Conservation (phyloP, 371 early-diverging fungal genomes). For the Chytridium lagenaria region DNA sequence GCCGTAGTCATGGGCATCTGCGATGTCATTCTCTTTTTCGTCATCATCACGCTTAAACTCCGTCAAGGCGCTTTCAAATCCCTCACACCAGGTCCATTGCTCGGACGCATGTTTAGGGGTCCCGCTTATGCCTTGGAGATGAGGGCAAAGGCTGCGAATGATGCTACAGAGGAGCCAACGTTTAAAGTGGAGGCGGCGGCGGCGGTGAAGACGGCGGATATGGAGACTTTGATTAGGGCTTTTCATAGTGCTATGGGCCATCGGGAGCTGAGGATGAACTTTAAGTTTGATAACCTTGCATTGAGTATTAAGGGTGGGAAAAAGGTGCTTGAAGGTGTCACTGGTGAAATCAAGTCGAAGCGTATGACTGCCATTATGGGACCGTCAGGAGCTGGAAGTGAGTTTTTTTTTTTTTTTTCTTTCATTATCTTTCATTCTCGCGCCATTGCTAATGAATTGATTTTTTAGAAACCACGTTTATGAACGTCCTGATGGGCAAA, state of each 20-base stretch:
- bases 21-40: slow-evolving; percentile 23
- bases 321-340: slow-evolving; percentile 59
- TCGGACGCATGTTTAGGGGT: neutral
- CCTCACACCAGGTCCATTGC: neutral
- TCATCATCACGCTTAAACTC: neutral
- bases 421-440: neutral
- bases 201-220: neutral
- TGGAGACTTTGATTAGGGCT: slow-evolving; percentile 18
- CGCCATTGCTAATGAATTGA: neutral
- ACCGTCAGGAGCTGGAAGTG: slow-evolving; percentile 76
- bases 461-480: slow-evolving; percentile 26
- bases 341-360: slow-evolving; percentile 57
- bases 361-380: slow-evolving; percentile 81
- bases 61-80: neutral
- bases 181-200: neutral
- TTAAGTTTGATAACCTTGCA: slow-evolving; percentile 62
- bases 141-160: neutral
- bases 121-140: neutral
- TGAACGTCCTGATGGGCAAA: slow-evolving; percentile 59
- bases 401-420: slow-evolving; percentile 3
- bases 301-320: slow-evolving; percentile 60
- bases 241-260: slow-evolving; percentile 27
- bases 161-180: neutral
- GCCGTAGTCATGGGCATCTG: slow-evolving; percentile 26
- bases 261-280: slow-evolving; percentile 37